Conservation (phyloP, 75 land plant genomes). For the Cunninghamia lanceolata region DNA sequence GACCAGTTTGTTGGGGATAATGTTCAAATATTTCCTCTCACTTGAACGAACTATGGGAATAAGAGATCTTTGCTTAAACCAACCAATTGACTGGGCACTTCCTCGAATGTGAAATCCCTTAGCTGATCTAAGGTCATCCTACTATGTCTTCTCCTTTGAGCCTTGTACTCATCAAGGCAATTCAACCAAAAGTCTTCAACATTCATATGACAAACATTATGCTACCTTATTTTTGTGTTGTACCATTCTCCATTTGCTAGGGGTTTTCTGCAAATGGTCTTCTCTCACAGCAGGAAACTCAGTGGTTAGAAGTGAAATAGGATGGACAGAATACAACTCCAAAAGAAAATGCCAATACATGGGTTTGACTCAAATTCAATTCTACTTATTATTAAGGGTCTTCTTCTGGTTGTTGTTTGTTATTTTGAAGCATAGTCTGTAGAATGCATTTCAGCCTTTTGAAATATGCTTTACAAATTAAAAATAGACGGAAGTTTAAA, state of each 20-base stretch:
- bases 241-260: background rate
- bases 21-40: no score
- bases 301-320: background rate
- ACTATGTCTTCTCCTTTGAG: no score
- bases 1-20: no score
- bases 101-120: no score
- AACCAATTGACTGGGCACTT: no score
- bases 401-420: background rate
- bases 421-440: background rate
- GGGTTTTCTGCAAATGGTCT: background rate
- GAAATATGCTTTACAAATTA: background rate
- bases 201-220: no score
- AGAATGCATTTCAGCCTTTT: background rate
- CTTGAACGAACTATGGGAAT: no score
- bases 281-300: background rate
- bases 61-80: no score
- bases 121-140: no score
- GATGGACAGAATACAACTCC: background rate
- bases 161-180: no score
- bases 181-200: no score
- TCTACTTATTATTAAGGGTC: background rate
- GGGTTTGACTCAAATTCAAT: background rate
- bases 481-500: background rate
- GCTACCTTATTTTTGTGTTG: background rate
- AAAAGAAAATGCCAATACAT: background rate